These are phyloP conservation scores for Fusarium siculi DNA, from an alignment of 2,329 filamentous ascomycete species.

Conservation along the genomic window DNA sequence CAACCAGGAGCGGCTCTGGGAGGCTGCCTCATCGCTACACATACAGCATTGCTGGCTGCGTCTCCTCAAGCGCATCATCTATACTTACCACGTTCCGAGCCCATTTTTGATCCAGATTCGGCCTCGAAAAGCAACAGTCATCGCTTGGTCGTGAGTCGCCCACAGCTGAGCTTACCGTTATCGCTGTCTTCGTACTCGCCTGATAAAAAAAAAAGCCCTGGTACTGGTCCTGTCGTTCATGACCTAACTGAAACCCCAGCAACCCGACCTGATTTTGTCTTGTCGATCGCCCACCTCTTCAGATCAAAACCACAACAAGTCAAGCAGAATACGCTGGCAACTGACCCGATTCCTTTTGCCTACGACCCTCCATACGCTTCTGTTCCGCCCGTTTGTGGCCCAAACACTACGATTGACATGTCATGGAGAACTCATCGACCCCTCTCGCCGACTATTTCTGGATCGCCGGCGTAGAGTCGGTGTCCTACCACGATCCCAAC, in stretches of 20 bases:
- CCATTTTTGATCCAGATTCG: slow-evolving; percentile 5
- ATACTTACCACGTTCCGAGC: slow-evolving; percentile 14
- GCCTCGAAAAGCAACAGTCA: slow-evolving; percentile 19
- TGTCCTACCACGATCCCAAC: slow-evolving; percentile 69
- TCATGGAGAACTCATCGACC: slow-evolving; percentile 70
- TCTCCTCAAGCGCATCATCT: slow-evolving; percentile 33
- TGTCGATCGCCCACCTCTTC: slow-evolving; percentile 25
- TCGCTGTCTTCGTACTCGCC: slow-evolving; percentile 22
- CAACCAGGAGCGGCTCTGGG: slow-evolving; percentile 34
- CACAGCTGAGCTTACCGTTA: slow-evolving; percentile 14
- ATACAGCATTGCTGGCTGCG: slow-evolving; percentile 7
- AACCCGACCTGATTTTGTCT: slow-evolving; percentile 29
- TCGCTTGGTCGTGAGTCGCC: slow-evolving; percentile 31
- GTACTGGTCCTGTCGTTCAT: slow-evolving; percentile 29
- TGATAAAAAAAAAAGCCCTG: slow-evolving; percentile 30
- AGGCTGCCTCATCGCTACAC: slow-evolving; percentile 37
- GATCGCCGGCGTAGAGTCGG: slow-evolving; percentile 77
- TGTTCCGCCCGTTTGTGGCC: slow-evolving; percentile 39
- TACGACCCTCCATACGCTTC: slow-evolving; percentile 5
- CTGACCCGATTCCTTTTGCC: slow-evolving; percentile 4
- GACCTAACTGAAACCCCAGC: slow-evolving; percentile 39
- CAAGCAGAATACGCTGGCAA: slow-evolving; percentile 15
- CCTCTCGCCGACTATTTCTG: slow-evolving; percentile 81
- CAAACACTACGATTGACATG: slow-evolving; percentile 52
- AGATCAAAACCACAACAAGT: slow-evolving; percentile 20